Evolutionary conservation across 805 yeast genomes (phyloP).

Genomic region (Starmerella ratchasimensis): DNA sequence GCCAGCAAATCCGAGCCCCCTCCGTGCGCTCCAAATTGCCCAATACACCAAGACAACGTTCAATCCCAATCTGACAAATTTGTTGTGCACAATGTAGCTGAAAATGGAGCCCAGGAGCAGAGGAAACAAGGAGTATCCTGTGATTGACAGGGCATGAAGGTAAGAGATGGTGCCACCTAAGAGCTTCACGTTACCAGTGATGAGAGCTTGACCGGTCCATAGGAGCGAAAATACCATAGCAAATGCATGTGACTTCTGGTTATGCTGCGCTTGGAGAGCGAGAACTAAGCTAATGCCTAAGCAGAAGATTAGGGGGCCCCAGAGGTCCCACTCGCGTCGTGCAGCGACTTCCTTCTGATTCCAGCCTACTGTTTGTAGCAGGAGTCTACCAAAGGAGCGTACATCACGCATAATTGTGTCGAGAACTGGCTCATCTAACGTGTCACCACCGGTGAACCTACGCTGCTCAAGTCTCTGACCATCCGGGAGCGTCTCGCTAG

Average conservation of each 20-base stretch:
- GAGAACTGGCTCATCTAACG: slow-evolving; percentile 56
- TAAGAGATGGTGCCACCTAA: slow-evolving; percentile 49
- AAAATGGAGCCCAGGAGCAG: slow-evolving; percentile 40
- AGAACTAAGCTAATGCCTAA: slow-evolving; percentile 41
- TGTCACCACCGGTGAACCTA: slow-evolving; percentile 53
- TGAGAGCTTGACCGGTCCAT: slow-evolving; percentile 48
- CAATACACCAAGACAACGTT: slow-evolving; percentile 39
- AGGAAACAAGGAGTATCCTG: slow-evolving; percentile 60
- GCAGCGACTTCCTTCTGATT: slow-evolving; percentile 13
- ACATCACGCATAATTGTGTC: slow-evolving; percentile 40
- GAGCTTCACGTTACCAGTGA: slow-evolving; percentile 52
- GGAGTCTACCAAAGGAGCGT: slow-evolving; percentile 32
- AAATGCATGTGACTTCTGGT: slow-evolving; percentile 41
- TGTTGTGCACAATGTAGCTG: slow-evolving; percentile 36
- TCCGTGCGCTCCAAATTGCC: slow-evolving; percentile 51
- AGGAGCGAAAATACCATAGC: slow-evolving; percentile 49
- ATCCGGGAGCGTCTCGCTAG: slow-evolving; percentile 15
- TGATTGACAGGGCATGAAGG: slow-evolving; percentile 53
- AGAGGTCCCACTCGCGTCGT: slow-evolving; percentile 26
- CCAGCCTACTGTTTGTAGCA: slow-evolving; percentile 35
- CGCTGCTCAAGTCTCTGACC: slow-evolving; percentile 33
- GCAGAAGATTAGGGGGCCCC: slow-evolving; percentile 62
- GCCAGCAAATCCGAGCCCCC: slow-evolving; percentile 48
- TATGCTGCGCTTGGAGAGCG: slow-evolving; percentile 31
- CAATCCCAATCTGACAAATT: slow-evolving; percentile 37